Evolutionary conservation across 176 grass and related monocot species (phyloP), one percentile per base, ranked within the genome.

Genomic region (Thinopyrum elongatum): DNA sequence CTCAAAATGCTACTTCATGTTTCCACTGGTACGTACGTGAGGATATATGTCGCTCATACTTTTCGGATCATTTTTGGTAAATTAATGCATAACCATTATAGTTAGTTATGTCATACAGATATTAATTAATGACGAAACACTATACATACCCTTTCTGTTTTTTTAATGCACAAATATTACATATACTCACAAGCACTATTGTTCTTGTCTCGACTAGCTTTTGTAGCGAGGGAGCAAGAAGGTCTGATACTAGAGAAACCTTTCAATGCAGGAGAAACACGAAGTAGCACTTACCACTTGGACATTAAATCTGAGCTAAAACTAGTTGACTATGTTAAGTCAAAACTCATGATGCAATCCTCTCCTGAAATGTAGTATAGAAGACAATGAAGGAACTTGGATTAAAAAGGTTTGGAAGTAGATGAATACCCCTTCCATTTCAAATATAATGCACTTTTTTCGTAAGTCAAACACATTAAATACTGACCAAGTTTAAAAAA

Each of bases 1-100:
- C 72, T 89, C 29, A 87, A 84, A 36, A 87, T 92, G 87, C 81
- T 92, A 16, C 91, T 92, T 68, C 91, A 87, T 78, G 91, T 92
- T 71, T 92, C 91, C 83, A 89, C 80, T 64, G 91, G 91, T 92
- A 81, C 12, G 69, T 63, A 49, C 33, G 4, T 27, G 4, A 62
- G n/a, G 2, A 9, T 9, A 39, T 39, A 5, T 38, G 4, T 2
- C 7, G 38, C 38, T 39, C 38, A 39, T 39, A 1, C 38, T 39
- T 39, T 39, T 39, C 38, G 8, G 8, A 3, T 3, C 10, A 9
- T 62, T 62, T 25, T 62, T 39, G 35, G 9, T 39, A n/a, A 25
- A 11, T 62, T 62, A 62, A 23, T 5, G 49, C 3, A 53, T 17
- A 16, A 17, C 17, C 13, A 12, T 53, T 19, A 53, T 53, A 0